Percentiles rank a stretch among this genome's conserved stretches.
These are phyloP conservation scores for Cutaneotrichosporon dermatis DNA, from an alignment of 1,284 basidiomycete species.

Conservation along the genomic window DNA sequence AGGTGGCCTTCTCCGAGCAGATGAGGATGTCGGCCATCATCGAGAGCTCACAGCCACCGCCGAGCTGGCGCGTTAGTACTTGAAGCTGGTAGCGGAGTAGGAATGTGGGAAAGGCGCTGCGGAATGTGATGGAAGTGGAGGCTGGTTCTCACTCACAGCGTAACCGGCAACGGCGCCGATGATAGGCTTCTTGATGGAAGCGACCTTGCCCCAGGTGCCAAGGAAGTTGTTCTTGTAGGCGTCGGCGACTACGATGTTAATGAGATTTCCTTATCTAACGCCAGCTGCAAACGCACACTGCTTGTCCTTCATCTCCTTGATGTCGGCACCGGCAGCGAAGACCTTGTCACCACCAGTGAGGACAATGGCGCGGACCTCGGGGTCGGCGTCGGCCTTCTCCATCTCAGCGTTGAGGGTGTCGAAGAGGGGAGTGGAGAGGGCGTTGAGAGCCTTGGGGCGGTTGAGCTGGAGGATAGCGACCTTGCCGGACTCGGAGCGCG, in stretches of 20 bases:
- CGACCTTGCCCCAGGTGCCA: slow-evolving; percentile 77
- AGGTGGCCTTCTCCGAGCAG: slow-evolving; percentile 85
- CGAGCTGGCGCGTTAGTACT: slow-evolving; percentile 58
- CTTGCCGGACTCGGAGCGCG: slow-evolving; percentile 47
- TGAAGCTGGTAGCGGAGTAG: too few relatives aligned
- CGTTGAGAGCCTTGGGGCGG: slow-evolving; percentile 93
- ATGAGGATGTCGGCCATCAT: slow-evolving; percentile 94
- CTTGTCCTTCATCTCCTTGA: slow-evolving; percentile 65
- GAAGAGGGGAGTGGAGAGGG: slow-evolving; percentile 76
- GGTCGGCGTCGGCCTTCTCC: slow-evolving; percentile 66
- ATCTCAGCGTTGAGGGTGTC: slow-evolving; percentile 72
- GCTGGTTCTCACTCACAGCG: slow-evolving; percentile 60
- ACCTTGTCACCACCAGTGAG: slow-evolving; percentile 89
- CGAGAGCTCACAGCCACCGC: slow-evolving; percentile 93
- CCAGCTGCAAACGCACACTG: slow-evolving; percentile 58
- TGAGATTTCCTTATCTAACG: background rate
- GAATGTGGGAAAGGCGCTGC: background rate
- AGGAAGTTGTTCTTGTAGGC: slow-evolving; percentile 88
- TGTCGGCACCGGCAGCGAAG: slow-evolving; percentile 70
- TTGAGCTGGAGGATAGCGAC: slow-evolving; percentile 90
- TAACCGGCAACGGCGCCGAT: slow-evolving; percentile 95
- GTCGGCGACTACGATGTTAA: slow-evolving; percentile 59
- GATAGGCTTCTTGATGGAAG: slow-evolving; percentile 79
- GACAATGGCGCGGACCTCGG: slow-evolving; percentile 74
- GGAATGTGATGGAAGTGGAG: too few relatives aligned